Base-by-base conservation (phyloP, 257 asterid species). In the Primulina tabacum region DNA sequence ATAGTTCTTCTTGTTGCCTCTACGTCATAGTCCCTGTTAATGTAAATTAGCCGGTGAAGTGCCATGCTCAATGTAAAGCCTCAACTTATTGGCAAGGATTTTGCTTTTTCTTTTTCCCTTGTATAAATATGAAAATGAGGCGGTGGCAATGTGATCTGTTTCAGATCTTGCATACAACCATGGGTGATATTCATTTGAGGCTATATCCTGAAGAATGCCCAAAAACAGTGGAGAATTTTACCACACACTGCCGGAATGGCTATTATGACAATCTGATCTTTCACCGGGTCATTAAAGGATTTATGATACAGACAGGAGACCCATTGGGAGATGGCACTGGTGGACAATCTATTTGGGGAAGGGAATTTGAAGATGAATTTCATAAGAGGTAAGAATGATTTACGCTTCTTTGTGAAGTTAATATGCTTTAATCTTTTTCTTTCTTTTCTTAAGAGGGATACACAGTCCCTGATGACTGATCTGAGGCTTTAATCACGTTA, bases 301-400 rank as follows among this genome's bases (percentile, higher is more conserved):
- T 94, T 74, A 94, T 94, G 99, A 78, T 94, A 74, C 99, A 94
- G 77, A 94, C 99, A 26, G 99, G 99, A 82, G 99, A 94, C 74
- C 99, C 99, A 34, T 78, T 94, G 47, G 99, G 99, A 79, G 99
- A 94, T 78, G 99, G 99, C 76, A 94, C 99, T 52, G 99, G 99
- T 65, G 97, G 99, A 67, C 99, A 94, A 74, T 94, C 99, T 60
- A 94, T 94, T 61, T 94, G 99, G 99, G 99, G 97, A 68, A 84
- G 97, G 82, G 96, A 94, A 82, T 94, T 94, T 70, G 99, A 94
- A 81, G 99, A 94, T 75, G 97, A 90, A 78, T 91, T 91, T 71
- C 99, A 94, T 75, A 94, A 94, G 86, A 94, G 99, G 99, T 89
- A 70, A 66, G 78, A 33, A 20, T 77, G 12, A 34, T 59, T 61